A percentile compares a stretch with the other conserved stretches of the same genome.
These are phyloP conservation scores for Diplocarpon mali DNA, from an alignment of 2,329 filamentous ascomycete species.

Conservation along the genomic window DNA sequence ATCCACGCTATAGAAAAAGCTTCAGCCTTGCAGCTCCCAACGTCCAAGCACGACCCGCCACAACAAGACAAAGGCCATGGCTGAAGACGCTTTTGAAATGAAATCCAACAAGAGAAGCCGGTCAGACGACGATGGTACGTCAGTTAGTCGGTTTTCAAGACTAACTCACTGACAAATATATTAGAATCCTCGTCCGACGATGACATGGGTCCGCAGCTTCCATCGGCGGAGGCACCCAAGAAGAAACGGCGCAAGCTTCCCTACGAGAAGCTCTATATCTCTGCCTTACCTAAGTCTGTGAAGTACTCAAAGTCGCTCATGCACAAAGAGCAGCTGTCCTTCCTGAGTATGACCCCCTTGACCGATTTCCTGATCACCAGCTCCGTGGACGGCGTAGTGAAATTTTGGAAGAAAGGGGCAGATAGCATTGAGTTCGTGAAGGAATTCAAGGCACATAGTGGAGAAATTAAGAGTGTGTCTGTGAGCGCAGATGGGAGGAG, in stretches of 20 bases:
- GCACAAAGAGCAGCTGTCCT: conserved; percentile 92
- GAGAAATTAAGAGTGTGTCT: conserved; percentile 73
- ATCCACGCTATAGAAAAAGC: background rate
- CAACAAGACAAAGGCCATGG: conserved; percentile 22
- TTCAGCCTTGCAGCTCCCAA: conserved; percentile 1
- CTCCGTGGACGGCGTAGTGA: conserved; percentile 90
- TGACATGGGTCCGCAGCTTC: conserved; percentile 87
- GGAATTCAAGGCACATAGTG: conserved; percentile 84
- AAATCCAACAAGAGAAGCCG: conserved; percentile 44
- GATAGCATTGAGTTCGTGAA: conserved; percentile 95
- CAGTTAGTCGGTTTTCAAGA: background rate
- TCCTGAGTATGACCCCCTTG: conserved; percentile 74
- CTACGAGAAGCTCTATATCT: conserved; percentile 91
- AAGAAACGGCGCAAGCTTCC: conserved; percentile 86
- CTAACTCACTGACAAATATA: conserved; percentile 7
- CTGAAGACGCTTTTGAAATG: conserved; percentile 24
- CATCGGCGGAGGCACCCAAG: conserved; percentile 66
- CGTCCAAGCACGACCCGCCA: background rate
- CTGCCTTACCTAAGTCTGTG: conserved; percentile 67
- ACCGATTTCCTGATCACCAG: conserved; percentile 95
- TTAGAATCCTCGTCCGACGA: conserved; percentile 60
- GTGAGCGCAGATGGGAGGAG: conserved; percentile 84
- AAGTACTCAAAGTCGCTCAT: conserved; percentile 94
- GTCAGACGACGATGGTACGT: conserved; percentile 33
- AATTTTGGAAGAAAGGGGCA: conserved; percentile 97